phyloP scores from a whole-genome alignment of 805 yeast species.

The Schwanniomyces pseudopolymorphus region DNA sequence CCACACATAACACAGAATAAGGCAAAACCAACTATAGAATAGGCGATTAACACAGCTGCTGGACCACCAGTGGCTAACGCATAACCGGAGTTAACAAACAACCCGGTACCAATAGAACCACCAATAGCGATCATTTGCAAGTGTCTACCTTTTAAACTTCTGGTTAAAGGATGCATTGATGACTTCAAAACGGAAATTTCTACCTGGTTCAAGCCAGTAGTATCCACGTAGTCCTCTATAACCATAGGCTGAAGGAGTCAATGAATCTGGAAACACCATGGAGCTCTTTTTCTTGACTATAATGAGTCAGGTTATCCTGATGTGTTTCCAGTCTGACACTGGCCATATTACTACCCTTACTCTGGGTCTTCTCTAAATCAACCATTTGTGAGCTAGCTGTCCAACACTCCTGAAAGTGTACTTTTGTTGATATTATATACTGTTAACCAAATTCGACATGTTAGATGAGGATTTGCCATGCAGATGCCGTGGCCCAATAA shows the following conservation, averaged over 20 bases:
- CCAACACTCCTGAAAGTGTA: too few relatives aligned
- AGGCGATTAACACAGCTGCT: slow-evolving; percentile 51
- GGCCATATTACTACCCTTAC: neutral
- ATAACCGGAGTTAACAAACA: slow-evolving; percentile 34
- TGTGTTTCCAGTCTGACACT: neutral
- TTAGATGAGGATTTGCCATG: neutral
- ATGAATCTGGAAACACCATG: slow-evolving; percentile 12
- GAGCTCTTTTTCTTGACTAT: neutral
- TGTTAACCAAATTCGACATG: neutral
- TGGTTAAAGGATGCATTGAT: slow-evolving; percentile 42
- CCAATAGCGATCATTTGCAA: slow-evolving; percentile 70
- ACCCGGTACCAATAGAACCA: slow-evolving; percentile 53
- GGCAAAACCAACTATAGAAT: slow-evolving; percentile 55
- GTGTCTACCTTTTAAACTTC: slow-evolving; percentile 47
- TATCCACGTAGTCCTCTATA: slow-evolving; percentile 40
- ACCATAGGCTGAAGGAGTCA: slow-evolving; percentile 39
- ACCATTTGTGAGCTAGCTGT: neutral
- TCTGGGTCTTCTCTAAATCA: neutral
- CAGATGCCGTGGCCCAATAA: neutral
- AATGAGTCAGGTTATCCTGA: neutral
- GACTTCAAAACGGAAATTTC: slow-evolving; percentile 41
- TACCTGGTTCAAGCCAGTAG: slow-evolving; percentile 34
- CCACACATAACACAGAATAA: slow-evolving; percentile 59
- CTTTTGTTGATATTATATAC: neutral
- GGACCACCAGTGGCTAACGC: slow-evolving; percentile 43